Percentiles rank a stretch among this genome's conserved stretches.
Evolutionary conservation across 78 protist species (phyloP).

Genomic region (slime mould (Dictyostelium discoideum)): DNA sequence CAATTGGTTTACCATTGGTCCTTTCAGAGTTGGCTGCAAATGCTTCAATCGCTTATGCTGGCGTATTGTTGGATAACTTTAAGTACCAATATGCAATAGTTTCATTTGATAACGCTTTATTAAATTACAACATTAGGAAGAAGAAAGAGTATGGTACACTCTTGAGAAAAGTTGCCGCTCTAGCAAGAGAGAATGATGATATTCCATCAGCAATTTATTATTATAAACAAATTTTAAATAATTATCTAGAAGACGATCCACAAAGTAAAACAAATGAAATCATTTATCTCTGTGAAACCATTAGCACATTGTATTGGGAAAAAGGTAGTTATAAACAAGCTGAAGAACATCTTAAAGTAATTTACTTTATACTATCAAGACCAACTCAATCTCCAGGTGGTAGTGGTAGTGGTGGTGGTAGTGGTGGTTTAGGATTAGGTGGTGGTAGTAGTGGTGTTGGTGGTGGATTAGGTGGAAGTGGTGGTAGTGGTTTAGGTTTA

Average conservation of each 20-base stretch:
- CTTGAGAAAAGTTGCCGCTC: conserved; percentile 58
- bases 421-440: background rate
- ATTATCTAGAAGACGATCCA: conserved; percentile 71
- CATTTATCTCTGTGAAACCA: conserved; percentile 58
- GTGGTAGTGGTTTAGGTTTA: background rate
- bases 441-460: too few relatives aligned
- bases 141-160: conserved; percentile 58
- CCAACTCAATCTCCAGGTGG: background rate
- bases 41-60: conserved; percentile 60
- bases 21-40: conserved; percentile 73
- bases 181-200: conserved; percentile 80
- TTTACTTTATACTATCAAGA: conserved; percentile 34
- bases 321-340: conserved; percentile 67
- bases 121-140: conserved; percentile 38
- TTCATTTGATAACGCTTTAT: conserved; percentile 60
- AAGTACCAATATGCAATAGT: conserved; percentile 79
- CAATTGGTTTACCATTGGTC: conserved; percentile 57
- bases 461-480: background rate
- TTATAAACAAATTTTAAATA: conserved; percentile 70
- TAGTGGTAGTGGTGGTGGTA: background rate
- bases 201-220: conserved; percentile 69
- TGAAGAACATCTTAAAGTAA: conserved; percentile 61
- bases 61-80: conserved; percentile 67
- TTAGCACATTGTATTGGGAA: conserved; percentile 68
- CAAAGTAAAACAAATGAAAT: conserved; percentile 76